phyloP scores from a whole-genome alignment of 345 rosid species.

The Citrus trifoliata region DNA sequence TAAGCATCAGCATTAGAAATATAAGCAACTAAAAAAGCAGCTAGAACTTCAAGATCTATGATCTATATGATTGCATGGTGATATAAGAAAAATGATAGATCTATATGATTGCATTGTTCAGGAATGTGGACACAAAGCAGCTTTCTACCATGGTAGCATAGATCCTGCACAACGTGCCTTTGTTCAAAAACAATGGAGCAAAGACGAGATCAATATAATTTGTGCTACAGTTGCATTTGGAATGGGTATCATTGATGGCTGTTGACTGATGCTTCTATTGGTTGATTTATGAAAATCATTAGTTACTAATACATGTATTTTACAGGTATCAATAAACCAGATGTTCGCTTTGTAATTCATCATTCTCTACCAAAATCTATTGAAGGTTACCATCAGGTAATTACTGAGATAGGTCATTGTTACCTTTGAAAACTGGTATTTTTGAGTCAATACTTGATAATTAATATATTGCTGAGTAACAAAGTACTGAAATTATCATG shows the following conservation, averaged over 20 bases:
- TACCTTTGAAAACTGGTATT: neutral
- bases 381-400: slow-evolving; percentile 99
- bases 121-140: slow-evolving; percentile 93
- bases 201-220: slow-evolving; percentile 92
- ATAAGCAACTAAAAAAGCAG: too few species aligned
- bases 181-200: slow-evolving; percentile 97
- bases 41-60: too few species aligned
- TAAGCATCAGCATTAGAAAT: too few species aligned
- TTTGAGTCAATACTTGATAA: neutral
- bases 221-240: slow-evolving; percentile 99
- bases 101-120: slow-evolving; percentile 22
- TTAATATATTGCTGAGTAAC: neutral
- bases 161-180: slow-evolving; percentile 72
- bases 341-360: slow-evolving; percentile 98
- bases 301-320: slow-evolving; percentile 22
- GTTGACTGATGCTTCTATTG: slow-evolving; percentile 14
- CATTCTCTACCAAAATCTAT: slow-evolving; percentile 98
- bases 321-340: slow-evolving; percentile 98
- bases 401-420: neutral
- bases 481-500: neutral
- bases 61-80: too few species aligned
- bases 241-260: slow-evolving; percentile 67
- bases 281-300: slow-evolving; percentile 14
- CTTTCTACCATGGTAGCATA: slow-evolving; percentile 97
- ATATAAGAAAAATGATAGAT: too few species aligned